Base-by-base conservation (phyloP, 495 filamentous ascomycete genomes). In the Barbatosphaeria neglecta region DNA sequence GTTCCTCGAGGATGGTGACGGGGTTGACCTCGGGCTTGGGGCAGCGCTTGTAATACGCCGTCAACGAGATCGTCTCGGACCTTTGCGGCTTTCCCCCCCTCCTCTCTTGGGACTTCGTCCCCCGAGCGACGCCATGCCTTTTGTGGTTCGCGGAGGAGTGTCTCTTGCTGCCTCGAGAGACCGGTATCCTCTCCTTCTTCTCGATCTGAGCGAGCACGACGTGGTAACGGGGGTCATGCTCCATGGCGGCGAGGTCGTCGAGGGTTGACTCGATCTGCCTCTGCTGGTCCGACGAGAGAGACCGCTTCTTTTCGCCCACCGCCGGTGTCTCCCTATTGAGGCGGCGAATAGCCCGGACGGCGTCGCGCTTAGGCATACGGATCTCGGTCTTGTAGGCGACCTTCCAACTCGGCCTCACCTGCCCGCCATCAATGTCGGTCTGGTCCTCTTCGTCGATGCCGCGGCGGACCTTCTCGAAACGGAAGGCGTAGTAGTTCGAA, bases 191-290 rank as follows among this genome's bases (percentile, higher is more conserved):
- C 1, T 61, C 45, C 44, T 59, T 50, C 19, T 60, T 55, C 17
- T 66, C 59, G 18, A 69, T 44, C 48, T 69, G 66, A 5, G 48
- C 61, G 1, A 69, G 53, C 7, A 42, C 45, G 28, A 57, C 63
- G 6, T 56, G 43, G 38, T 49, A 66, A 3, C 53, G 54, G 6
- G 44, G 46, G 40, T 66, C 50, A 9, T 47, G 43, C 35, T 57
- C 50, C 10, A 22, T 5, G 7, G 23, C 37, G 2, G 49, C 23
- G 6, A 62, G 55, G 0, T 55, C 37, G 25, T 61, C 50, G n/a
- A 54, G 52, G 3, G 60, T 52, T 4, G 0, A 9, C 38, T 69
- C 64, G 19, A 69, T 41, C 40, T 66, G 64, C 6, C 56, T 50
- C 28, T 62, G 55, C 24, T 66, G 45, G 17, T 46, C 48, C 0